Evolutionary conservation across 768 basidiomycete species (phyloP).

Genomic region (Trichaptum fuscoviolaceum): DNA sequence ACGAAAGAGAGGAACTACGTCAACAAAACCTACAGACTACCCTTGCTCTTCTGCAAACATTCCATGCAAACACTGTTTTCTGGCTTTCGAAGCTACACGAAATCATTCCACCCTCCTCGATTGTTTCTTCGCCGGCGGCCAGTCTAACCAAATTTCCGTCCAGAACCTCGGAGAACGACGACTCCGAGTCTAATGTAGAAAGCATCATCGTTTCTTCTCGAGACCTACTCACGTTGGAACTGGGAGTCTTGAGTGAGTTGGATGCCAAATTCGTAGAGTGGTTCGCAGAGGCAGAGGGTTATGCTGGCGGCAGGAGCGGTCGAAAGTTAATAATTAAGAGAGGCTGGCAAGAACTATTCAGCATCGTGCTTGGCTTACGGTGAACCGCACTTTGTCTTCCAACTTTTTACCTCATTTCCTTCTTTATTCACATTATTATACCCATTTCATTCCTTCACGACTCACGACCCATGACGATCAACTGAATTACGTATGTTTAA

Average conservation of each 20-base stretch:
- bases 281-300: slow-evolving; percentile 57
- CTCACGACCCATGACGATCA: not conserved
- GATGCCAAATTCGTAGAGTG: slow-evolving; percentile 78
- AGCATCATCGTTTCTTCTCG: not conserved
- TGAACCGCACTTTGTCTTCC: slow-evolving; percentile 15
- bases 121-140: slow-evolving; percentile 7
- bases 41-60: slow-evolving; percentile 58
- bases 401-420: not conserved
- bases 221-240: slow-evolving; percentile 62
- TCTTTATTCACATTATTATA: not conserved
- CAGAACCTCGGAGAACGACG: slow-evolving; percentile 21
- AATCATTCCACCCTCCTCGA: slow-evolving; percentile 18
- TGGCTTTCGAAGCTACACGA: slow-evolving; percentile 43
- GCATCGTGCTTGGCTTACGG: slow-evolving; percentile 38
- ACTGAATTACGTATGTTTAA: not conserved
- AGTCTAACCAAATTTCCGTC: slow-evolving; percentile 31
- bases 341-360: slow-evolving; percentile 43
- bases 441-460: not conserved
- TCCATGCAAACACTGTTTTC: slow-evolving; percentile 60
- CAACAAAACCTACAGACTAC: slow-evolving; percentile 40
- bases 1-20: slow-evolving; percentile 24
- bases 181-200: slow-evolving; percentile 45
- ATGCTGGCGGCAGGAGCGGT: slow-evolving; percentile 31
- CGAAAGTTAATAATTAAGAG: slow-evolving; percentile 32
- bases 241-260: slow-evolving; percentile 65